These are phyloP conservation scores for Bondarzewia mesenterica DNA, from an alignment of 1,284 basidiomycete genomes.

Conservation along the genomic window DNA sequence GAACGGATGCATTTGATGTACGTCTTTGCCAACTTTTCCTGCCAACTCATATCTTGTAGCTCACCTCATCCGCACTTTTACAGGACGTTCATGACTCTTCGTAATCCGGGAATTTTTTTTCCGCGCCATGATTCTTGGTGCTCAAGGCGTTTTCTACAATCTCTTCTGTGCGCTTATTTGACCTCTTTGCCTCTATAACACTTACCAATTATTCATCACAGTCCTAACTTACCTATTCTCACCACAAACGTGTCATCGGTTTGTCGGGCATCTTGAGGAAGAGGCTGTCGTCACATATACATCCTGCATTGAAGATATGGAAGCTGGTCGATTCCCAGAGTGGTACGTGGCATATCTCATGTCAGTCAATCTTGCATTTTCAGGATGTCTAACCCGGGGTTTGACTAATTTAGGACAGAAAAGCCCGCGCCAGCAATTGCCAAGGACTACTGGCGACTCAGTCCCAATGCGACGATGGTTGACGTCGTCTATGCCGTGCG, in stretches of 20 bases:
- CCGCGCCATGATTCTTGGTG: slow-evolving; percentile 74
- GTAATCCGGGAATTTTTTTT: slow-evolving; percentile 74
- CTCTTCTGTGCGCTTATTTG: slow-evolving; percentile 59
- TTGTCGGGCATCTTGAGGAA: slow-evolving; percentile 93
- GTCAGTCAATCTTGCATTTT: too few species aligned
- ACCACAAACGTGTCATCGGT: slow-evolving; percentile 84
- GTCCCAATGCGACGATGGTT: slow-evolving; percentile 64
- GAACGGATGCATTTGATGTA: slow-evolving; percentile 92
- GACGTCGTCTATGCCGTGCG: slow-evolving; percentile 89
- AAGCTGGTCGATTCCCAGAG: slow-evolving; percentile 80
- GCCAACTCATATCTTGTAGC: not conserved
- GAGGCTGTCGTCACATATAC: slow-evolving; percentile 89
- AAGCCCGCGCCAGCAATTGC: slow-evolving; percentile 82
- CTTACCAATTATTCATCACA: slow-evolving; percentile 19
- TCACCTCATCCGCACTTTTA: slow-evolving; percentile 11
- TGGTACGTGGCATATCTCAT: slow-evolving; percentile 50
- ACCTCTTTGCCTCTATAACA: slow-evolving; percentile 1
- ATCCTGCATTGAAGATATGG: slow-evolving; percentile 76
- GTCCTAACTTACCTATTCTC: slow-evolving; percentile 79
- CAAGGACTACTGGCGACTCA: slow-evolving; percentile 90
- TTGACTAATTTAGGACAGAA: slow-evolving; percentile 31
- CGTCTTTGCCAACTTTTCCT: slow-evolving; percentile 11
- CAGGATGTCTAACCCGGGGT: too few species aligned
- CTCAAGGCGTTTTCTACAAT: slow-evolving; percentile 90
- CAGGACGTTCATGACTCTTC: slow-evolving; percentile 85